Conservation (phyloP, 495 filamentous ascomycete genomes). For the Melanomma pulvis-pyrius region DNA sequence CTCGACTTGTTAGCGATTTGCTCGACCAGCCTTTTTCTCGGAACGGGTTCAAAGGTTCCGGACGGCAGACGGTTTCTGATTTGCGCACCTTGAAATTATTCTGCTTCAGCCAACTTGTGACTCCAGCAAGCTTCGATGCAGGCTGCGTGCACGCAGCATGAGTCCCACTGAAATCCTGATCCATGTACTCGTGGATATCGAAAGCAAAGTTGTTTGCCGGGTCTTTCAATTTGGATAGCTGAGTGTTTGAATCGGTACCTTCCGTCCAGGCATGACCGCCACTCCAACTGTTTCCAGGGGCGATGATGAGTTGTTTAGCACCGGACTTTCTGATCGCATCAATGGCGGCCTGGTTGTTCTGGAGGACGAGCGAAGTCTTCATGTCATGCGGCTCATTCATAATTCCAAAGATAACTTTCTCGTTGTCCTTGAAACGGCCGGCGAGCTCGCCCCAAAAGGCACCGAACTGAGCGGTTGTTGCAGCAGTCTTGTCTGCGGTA, state of each 20-base stretch:
- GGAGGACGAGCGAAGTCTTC: slow-evolving; percentile 49
- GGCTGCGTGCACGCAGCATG: slow-evolving; percentile 47
- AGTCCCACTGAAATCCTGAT: slow-evolving; percentile 53
- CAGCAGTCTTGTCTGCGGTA: slow-evolving; percentile 44
- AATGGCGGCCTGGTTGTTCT: slow-evolving; percentile 57
- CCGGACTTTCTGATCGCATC: slow-evolving; percentile 51
- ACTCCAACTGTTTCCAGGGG: slow-evolving; percentile 55
- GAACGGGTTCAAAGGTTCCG: not conserved
- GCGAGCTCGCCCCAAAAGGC: slow-evolving; percentile 59
- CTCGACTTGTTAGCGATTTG: not conserved
- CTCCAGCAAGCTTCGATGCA: slow-evolving; percentile 47
- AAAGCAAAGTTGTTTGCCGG: slow-evolving; percentile 54
- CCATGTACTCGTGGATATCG: slow-evolving; percentile 59
- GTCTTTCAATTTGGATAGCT: slow-evolving; percentile 51
- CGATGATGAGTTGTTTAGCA: slow-evolving; percentile 53
- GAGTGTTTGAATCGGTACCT: slow-evolving; percentile 35
- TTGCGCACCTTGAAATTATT: slow-evolving; percentile 48
- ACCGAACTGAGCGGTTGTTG: slow-evolving; percentile 44
- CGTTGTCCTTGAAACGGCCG: slow-evolving; percentile 51
- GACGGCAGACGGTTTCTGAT: not conserved
- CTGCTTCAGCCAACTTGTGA: slow-evolving; percentile 55
- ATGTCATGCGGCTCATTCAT: slow-evolving; percentile 57
- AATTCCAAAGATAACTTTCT: slow-evolving; percentile 46
- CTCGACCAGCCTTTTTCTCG: too few relatives aligned
- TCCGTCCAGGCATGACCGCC: slow-evolving; percentile 55